Percentiles rank a stretch among this genome's conserved stretches.
Conservation (phyloP, 108 stramenopile species). For the Nitzschia putrida region DNA sequence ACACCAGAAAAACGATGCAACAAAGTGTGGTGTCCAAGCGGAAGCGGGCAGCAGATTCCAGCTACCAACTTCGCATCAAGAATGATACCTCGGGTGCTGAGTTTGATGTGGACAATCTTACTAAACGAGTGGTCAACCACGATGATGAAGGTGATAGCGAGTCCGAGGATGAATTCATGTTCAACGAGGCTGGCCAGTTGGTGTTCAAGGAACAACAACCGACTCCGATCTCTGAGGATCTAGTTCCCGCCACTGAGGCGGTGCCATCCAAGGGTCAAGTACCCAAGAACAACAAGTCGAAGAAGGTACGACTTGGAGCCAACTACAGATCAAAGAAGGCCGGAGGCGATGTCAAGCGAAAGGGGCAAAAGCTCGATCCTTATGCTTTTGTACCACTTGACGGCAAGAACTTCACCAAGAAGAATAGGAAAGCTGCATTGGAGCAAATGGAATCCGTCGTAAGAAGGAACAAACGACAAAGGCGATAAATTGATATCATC, state of each 20-base stretch:
- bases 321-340: slow-evolving; percentile 88
- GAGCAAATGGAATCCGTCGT: slow-evolving; percentile 87
- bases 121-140: slow-evolving; percentile 61
- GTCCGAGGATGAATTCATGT: slow-evolving; percentile 74
- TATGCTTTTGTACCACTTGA: slow-evolving; percentile 93
- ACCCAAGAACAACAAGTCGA: neutral
- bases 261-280: neutral
- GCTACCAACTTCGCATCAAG: slow-evolving; percentile 46
- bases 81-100: slow-evolving; percentile 72
- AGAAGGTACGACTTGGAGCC: slow-evolving; percentile 56
- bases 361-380: slow-evolving; percentile 89
- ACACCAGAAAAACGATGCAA: slow-evolving; percentile 48
- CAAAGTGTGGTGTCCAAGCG: slow-evolving; percentile 25
- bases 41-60: slow-evolving; percentile 19
- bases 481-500: slow-evolving; percentile 31
- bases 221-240: slow-evolving; percentile 28
- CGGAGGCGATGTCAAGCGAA: slow-evolving; percentile 90
- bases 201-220: slow-evolving; percentile 52
- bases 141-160: slow-evolving; percentile 57
- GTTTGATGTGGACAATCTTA: slow-evolving; percentile 82
- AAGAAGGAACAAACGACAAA: slow-evolving; percentile 61
- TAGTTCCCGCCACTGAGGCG: slow-evolving; percentile 2
- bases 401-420: slow-evolving; percentile 82
- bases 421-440: slow-evolving; percentile 78
- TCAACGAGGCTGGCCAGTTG: slow-evolving; percentile 75